Percentiles rank a stretch among this genome's conserved stretches.
Evolutionary conservation across 495 filamentous ascomycete genomes (phyloP).

Genomic region (Cetradonia linearis): DNA sequence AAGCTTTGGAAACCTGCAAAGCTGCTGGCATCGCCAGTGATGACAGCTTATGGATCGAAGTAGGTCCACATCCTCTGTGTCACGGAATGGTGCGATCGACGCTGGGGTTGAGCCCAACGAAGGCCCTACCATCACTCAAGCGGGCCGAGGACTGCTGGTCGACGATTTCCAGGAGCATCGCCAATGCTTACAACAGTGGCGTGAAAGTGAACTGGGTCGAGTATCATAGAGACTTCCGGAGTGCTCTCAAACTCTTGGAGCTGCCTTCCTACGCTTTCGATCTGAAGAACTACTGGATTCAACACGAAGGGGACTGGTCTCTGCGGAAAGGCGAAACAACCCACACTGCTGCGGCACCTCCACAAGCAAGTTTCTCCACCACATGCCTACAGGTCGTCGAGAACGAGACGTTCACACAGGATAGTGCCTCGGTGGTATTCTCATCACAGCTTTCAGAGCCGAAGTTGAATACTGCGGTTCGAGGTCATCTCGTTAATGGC

Average conservation of each 20-base stretch:
- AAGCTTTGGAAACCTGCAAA: slow-evolving; percentile 18
- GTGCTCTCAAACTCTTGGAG: slow-evolving; percentile 32
- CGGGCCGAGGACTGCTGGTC: slow-evolving; percentile 38
- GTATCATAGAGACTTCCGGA: slow-evolving; percentile 38
- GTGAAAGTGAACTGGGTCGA: slow-evolving; percentile 38
- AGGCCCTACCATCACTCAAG: slow-evolving; percentile 16
- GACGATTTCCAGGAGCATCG: slow-evolving; percentile 34
- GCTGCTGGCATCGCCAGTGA: slow-evolving; percentile 9
- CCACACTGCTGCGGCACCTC: not conserved
- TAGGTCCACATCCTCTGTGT: slow-evolving; percentile 23
- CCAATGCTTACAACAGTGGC: slow-evolving; percentile 32
- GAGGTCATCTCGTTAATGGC: slow-evolving; percentile 25
- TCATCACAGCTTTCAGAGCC: slow-evolving; percentile 21
- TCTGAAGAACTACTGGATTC: slow-evolving; percentile 43
- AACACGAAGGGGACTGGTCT: slow-evolving; percentile 41
- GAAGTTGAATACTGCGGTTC: slow-evolving; percentile 18
- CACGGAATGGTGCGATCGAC: slow-evolving; percentile 34
- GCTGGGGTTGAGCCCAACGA: slow-evolving; percentile 29
- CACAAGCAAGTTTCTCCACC: slow-evolving; percentile 9
- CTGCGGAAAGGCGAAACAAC: slow-evolving; percentile 36
- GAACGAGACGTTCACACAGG: slow-evolving; percentile 12
- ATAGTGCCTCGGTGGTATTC: slow-evolving; percentile 20
- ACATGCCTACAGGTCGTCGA: slow-evolving; percentile 16
- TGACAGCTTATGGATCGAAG: slow-evolving; percentile 22
- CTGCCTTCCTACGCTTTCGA: slow-evolving; percentile 42